Conservation (phyloP, 2,329 filamentous ascomycete genomes). For the Fusarium penzigii region DNA sequence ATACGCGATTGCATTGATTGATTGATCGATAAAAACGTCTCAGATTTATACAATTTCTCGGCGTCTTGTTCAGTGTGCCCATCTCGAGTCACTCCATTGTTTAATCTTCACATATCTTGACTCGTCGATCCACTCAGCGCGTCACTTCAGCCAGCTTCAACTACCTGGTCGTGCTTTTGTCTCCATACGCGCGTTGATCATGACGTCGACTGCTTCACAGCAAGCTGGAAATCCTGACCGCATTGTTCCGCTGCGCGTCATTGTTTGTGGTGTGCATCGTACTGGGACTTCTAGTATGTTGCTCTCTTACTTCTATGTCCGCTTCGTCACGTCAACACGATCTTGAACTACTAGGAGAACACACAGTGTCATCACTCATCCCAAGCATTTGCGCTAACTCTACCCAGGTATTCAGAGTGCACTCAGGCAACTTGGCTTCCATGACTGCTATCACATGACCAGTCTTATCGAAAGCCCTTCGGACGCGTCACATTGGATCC, state of each 20-base stretch:
- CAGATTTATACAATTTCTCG: too few species aligned
- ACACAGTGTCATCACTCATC: neutral
- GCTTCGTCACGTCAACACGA: neutral
- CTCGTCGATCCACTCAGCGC: neutral
- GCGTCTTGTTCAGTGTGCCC: too few species aligned
- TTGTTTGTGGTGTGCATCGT: constrained; percentile 41
- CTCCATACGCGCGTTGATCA: constrained; percentile 5
- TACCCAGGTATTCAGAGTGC: constrained; percentile 35
- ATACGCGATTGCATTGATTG: too few species aligned
- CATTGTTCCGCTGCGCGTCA: constrained; percentile 41
- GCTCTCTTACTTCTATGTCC: neutral
- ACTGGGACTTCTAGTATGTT: constrained; percentile 41
- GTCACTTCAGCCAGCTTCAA: neutral
- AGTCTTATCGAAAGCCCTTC: constrained; percentile 29
- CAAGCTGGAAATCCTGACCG: constrained; percentile 26
- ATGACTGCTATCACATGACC: constrained; percentile 41
- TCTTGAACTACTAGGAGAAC: neutral
- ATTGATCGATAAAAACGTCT: too few species aligned
- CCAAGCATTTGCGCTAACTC: constrained; percentile 6
- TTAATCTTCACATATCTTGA: too few species aligned
- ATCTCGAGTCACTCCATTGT: too few species aligned
- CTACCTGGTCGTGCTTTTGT: neutral
- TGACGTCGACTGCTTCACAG: constrained; percentile 9
- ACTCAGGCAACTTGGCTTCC: constrained; percentile 37
- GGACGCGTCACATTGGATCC: constrained; percentile 32